Base-by-base conservation (phyloP, 805 yeast species). In the Monosporozyma aquatica region DNA sequence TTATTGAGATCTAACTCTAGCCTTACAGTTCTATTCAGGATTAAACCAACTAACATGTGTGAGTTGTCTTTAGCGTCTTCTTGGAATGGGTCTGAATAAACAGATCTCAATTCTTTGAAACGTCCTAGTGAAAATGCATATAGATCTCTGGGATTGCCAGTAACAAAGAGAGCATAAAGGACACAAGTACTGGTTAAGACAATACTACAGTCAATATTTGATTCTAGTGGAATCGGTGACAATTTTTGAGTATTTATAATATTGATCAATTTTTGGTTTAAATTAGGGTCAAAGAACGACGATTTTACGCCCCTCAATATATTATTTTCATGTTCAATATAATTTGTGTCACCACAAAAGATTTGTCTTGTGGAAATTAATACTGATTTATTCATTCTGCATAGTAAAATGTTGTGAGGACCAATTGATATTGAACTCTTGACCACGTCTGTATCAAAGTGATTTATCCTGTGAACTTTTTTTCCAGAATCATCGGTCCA, bases 261-360 rank as follows among this genome's bases (percentile, higher is more conserved):
- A 13, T 18, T 32, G 17, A 32, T 32, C 17, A 32, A 14, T 18
- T 32, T 32, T 10, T 18, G 3, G 5, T 21, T 18, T 29, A 59
- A 38, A 2, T 22, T 14, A 5, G 53, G 52, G 6, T 56, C 56
- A 15, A 42, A 28, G 40, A 56, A 57, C 45, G 44, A 49, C 6
- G 51, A 48, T 26, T 45, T 47, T 4, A 54, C 43, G 5, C 53
- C 55, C 33, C 37, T 50, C 17, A 56, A 26, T 4, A 21, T 25
- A 2, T 43, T 21, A 10, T 48, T 43, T 8, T 37, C 27, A 18
- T 46, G 43, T 3, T 30, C 38, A 4, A 25, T 21, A 30, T 51
- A 55, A 13, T 42, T 35, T 1, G 54, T 47, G 34, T 59, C 62
- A 1, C 62, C 64, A 1, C 62, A 58, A 49, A 57, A 50, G 2